A percentile compares a stretch with the other conserved stretches of the same genome.
Conservation (phyloP, 192 early-diverging fungal species). For the Coemansia aciculifera region DNA sequence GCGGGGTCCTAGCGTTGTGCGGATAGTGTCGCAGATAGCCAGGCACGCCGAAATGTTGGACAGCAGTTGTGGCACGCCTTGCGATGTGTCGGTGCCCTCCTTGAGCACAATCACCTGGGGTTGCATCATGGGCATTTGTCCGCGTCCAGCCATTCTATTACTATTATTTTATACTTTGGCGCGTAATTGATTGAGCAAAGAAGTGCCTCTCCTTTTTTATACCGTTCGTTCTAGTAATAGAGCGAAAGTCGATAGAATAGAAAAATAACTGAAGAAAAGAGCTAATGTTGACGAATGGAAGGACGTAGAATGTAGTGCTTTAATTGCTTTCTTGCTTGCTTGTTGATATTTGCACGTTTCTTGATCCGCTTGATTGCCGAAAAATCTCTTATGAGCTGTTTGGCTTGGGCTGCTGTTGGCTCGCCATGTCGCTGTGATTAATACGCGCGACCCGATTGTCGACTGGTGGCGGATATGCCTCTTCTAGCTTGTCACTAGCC, state of each 20-base stretch:
- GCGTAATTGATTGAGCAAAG: neutral
- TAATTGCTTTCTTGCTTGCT: neutral
- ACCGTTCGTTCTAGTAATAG: neutral
- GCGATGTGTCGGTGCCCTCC: conserved; percentile 98
- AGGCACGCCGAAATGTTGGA: conserved; percentile 97
- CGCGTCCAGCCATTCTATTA: conserved; percentile 46
- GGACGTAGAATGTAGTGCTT: neutral
- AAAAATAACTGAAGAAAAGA: neutral
- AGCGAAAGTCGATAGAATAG: neutral
- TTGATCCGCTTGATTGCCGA: neutral
- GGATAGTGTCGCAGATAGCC: conserved; percentile 92
- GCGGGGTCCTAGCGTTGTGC: conserved; percentile 94
- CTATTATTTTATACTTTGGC: neutral
- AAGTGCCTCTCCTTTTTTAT: neutral
- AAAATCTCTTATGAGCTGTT: neutral
- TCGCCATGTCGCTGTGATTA: conserved; percentile 21
- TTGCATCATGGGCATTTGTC: conserved; percentile 67
- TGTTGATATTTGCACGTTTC: neutral
- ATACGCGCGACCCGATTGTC: conserved; percentile 40
- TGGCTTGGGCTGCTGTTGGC: conserved; percentile 5
- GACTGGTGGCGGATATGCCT: conserved; percentile 28
- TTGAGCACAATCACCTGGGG: conserved; percentile 99
- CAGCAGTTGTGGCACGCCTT: conserved; percentile 95
- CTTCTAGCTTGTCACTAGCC: conserved; percentile 52
- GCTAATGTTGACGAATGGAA: neutral